Evolutionary conservation across 2,329 filamentous ascomycete species (phyloP).

Genomic region (Exophiala oligosperma): DNA sequence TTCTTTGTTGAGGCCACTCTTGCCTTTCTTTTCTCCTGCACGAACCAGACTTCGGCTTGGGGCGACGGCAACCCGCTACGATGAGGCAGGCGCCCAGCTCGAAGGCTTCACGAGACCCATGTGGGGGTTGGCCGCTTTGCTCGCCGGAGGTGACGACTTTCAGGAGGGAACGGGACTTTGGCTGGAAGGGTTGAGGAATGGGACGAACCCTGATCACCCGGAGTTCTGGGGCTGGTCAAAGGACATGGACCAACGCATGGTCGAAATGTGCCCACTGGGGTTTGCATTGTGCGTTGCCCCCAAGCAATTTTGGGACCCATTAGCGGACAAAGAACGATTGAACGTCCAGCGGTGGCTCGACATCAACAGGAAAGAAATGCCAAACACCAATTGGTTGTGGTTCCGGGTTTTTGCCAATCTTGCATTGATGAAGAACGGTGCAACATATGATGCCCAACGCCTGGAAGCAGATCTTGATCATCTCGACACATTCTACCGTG

Average conservation of each 20-base stretch:
- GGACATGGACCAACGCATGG: slow-evolving; percentile 80
- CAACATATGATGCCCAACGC: slow-evolving; percentile 66
- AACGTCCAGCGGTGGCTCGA: slow-evolving; percentile 74
- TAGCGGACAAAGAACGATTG: slow-evolving; percentile 61
- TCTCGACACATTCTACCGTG: slow-evolving; percentile 78
- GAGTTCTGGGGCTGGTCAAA: slow-evolving; percentile 78
- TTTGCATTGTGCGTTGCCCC: slow-evolving; percentile 71
- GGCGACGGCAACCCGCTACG: slow-evolving; percentile 72
- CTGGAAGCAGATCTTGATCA: slow-evolving; percentile 76
- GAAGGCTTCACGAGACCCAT: slow-evolving; percentile 74
- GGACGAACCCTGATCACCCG: slow-evolving; percentile 66
- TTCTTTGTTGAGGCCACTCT: slow-evolving; percentile 68
- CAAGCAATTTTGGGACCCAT: slow-evolving; percentile 63
- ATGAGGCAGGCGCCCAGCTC: slow-evolving; percentile 73
- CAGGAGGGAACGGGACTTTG: slow-evolving; percentile 63
- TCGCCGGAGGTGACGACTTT: slow-evolving; percentile 69
- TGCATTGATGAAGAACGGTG: slow-evolving; percentile 72
- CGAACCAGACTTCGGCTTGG: slow-evolving; percentile 68
- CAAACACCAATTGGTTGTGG: slow-evolving; percentile 73
- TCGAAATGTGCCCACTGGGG: slow-evolving; percentile 79
- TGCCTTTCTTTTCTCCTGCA: slow-evolving; percentile 68
- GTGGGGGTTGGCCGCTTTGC: slow-evolving; percentile 70
- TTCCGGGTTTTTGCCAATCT: slow-evolving; percentile 83
- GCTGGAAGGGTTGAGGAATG: slow-evolving; percentile 68
- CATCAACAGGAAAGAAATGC: slow-evolving; percentile 74